These are phyloP conservation scores for Herpotrichia juniperi DNA, from an alignment of 2,329 filamentous ascomycete genomes.

Conservation along the genomic window DNA sequence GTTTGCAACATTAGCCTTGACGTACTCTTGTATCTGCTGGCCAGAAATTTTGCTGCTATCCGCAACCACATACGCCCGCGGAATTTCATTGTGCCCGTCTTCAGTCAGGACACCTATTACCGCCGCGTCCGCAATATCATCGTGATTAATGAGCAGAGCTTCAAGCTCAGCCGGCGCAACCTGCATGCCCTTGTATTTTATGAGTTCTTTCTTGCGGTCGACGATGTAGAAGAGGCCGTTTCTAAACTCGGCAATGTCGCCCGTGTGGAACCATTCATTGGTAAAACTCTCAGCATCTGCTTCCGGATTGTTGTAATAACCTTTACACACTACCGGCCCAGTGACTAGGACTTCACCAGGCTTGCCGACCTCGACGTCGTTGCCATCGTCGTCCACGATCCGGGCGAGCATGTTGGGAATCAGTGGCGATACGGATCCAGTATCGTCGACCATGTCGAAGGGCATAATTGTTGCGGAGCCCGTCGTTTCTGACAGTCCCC, in stretches of 20 bases:
- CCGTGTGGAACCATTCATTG: conserved; percentile 46
- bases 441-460: conserved; percentile 48
- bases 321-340: conserved; percentile 44
- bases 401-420: conserved; percentile 46
- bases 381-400: conserved; percentile 41
- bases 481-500: conserved; percentile 64
- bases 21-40: conserved; percentile 38
- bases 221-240: conserved; percentile 51
- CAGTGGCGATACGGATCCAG: conserved; percentile 55
- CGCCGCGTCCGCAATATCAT: conserved; percentile 50
- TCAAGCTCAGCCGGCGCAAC: conserved; percentile 58
- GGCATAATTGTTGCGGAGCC: conserved; percentile 56
- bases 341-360: conserved; percentile 43
- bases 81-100: conserved; percentile 47
- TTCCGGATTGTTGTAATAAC: conserved; percentile 43
- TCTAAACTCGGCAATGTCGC: conserved; percentile 44
- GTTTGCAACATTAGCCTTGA: conserved; percentile 38
- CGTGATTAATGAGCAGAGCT: conserved; percentile 50
- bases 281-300: conserved; percentile 38
- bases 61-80: conserved; percentile 53
- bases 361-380: conserved; percentile 34
- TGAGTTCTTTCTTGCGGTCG: conserved; percentile 52
- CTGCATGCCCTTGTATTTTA: conserved; percentile 58
- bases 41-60: conserved; percentile 33
- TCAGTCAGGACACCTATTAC: conserved; percentile 52